Percentiles rank a stretch among this genome's conserved stretches.
Conservation (phyloP, 495 filamentous ascomycete species). For the Echria macrotheca region DNA sequence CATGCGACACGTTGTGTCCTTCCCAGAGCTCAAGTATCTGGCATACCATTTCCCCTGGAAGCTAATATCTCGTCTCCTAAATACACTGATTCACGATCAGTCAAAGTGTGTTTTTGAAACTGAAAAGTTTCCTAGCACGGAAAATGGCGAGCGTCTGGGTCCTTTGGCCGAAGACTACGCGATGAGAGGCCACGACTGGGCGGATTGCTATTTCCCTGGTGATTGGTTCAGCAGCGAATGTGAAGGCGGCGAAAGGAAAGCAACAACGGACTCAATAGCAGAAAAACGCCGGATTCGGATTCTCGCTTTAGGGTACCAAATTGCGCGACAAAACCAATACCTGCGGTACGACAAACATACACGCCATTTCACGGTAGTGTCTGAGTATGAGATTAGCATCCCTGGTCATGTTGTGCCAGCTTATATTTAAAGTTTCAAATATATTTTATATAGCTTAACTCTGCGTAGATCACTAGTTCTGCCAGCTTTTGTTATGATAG, state of each 20-base stretch:
- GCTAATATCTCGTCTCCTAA: constrained; percentile 58
- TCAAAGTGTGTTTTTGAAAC: constrained; percentile 43
- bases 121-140: constrained; percentile 46
- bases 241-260: constrained; percentile 71
- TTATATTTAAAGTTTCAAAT: too few species aligned
- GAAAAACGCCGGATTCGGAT: constrained; percentile 66
- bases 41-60: constrained; percentile 58
- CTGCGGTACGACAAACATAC: constrained; percentile 29
- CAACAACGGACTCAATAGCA: constrained; percentile 61
- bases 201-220: constrained; percentile 59
- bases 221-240: constrained; percentile 64
- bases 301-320: constrained; percentile 60
- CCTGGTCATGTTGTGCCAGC: too few species aligned
- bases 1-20: constrained; percentile 52
- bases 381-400: constrained; percentile 26
- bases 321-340: constrained; percentile 34
- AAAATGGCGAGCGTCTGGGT: constrained; percentile 41
- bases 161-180: constrained; percentile 82
- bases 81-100: constrained; percentile 48
- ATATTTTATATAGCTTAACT: too few species aligned
- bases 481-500: too few species aligned
- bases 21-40: constrained; percentile 39
- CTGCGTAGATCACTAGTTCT: too few species aligned
- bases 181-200: constrained; percentile 71
- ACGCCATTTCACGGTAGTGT: constrained; percentile 30